These are phyloP conservation scores for Biscutella laevigata DNA, from an alignment of 441 rosid species.

Conservation along the genomic window DNA sequence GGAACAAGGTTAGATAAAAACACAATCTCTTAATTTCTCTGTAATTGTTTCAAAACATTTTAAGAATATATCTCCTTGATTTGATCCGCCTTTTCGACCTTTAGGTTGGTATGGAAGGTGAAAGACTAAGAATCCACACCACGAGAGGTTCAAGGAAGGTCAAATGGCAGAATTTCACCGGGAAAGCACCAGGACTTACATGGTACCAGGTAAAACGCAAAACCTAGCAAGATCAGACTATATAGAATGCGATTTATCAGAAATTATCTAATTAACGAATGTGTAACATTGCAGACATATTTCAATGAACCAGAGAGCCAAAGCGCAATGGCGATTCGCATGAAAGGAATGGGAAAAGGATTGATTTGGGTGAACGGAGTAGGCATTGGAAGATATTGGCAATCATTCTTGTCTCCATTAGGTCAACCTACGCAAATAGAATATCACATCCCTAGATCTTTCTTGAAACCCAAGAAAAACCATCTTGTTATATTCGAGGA, in stretches of 20 bases:
- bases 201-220: slow-evolving; percentile 16
- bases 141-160: neutral
- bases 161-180: slow-evolving; percentile 2
- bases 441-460: slow-evolving; percentile 40
- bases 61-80: neutral
- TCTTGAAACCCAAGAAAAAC: slow-evolving; percentile 35
- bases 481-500: slow-evolving; percentile 39
- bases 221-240: neutral
- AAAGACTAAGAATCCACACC: slow-evolving; percentile 1
- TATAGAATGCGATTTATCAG: neutral
- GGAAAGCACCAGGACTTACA: slow-evolving; percentile 16
- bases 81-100: neutral
- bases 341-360: slow-evolving; percentile 60
- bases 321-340: slow-evolving; percentile 39
- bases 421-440: slow-evolving; percentile 58
- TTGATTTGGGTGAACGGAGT: slow-evolving; percentile 71
- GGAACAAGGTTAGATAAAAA: slow-evolving; percentile 30
- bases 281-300: slow-evolving; percentile 27
- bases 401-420: slow-evolving; percentile 56
- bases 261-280: neutral
- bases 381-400: slow-evolving; percentile 75
- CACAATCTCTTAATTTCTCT: neutral
- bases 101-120: slow-evolving; percentile 20
- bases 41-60: neutral
- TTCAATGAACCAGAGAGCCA: slow-evolving; percentile 62